phyloP scores from a whole-genome alignment of 2,329 filamentous ascomycete genomes.

The Sporothrix mexicana region DNA sequence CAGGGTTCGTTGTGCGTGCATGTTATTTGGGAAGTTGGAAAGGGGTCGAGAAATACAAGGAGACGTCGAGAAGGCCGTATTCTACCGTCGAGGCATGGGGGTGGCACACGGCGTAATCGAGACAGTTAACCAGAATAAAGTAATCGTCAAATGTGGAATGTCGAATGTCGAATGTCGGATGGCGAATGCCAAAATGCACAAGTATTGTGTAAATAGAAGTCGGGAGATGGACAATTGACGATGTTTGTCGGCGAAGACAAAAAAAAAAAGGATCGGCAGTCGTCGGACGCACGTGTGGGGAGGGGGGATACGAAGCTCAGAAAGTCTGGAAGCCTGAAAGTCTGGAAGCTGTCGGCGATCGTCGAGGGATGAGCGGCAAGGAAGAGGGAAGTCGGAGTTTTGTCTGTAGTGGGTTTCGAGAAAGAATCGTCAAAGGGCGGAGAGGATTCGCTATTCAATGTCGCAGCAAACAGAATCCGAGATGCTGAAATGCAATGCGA shows the following conservation, averaged over 20 bases:
- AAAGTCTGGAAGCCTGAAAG: background rate
- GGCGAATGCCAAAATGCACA: background rate
- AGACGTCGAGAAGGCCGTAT: background rate
- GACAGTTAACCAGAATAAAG: too few species aligned
- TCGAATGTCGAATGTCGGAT: background rate
- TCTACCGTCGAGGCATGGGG: conserved; percentile 20
- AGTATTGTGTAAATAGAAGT: background rate
- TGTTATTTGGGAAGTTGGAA: conserved; percentile 34
- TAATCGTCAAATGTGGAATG: background rate
- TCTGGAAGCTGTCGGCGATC: conserved; percentile 9
- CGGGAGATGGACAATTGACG: background rate
- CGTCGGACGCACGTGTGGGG: conserved; percentile 25
- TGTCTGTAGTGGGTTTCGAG: background rate
- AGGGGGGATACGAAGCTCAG: background rate
- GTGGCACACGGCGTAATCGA: too few species aligned
- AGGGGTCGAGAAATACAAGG: background rate
- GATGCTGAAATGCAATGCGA: background rate
- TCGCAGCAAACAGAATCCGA: background rate
- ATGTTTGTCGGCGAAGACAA: background rate
- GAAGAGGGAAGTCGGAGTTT: background rate
- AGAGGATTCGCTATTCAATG: background rate
- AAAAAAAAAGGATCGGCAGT: conserved; percentile 28
- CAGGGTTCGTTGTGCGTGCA: conserved; percentile 41
- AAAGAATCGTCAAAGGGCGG: background rate
- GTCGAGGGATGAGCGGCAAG: conserved; percentile 22